Evolutionary conservation across 257 asterid genomes (phyloP).

Genomic region (Voacanga thouarsii): DNA sequence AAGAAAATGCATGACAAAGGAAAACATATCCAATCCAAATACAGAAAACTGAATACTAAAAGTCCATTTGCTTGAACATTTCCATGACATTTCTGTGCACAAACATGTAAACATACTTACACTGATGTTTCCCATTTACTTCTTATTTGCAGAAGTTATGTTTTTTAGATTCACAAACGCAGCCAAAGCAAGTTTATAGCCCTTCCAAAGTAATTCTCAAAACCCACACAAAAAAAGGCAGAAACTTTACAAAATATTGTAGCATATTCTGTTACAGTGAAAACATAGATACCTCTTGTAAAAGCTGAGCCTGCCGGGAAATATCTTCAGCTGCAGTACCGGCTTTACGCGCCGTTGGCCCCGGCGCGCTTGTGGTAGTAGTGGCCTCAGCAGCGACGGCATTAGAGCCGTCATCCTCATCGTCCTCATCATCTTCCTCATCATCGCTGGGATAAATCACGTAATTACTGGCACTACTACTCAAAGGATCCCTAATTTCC

Average conservation of each 20-base stretch:
- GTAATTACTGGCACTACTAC: slow-evolving; percentile 21
- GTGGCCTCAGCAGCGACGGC: slow-evolving; percentile 33
- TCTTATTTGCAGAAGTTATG: not conserved
- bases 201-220: not conserved
- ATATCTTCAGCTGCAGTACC: slow-evolving; percentile 42
- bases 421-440: slow-evolving; percentile 60
- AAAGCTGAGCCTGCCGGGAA: slow-evolving; percentile 63
- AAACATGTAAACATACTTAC: no score
- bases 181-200: not conserved
- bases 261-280: not conserved
- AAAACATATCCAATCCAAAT: not conserved
- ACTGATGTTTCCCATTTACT: not conserved
- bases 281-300: slow-evolving; percentile 52
- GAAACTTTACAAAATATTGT: not conserved
- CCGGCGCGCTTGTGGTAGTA: slow-evolving; percentile 13
- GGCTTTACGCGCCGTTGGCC: slow-evolving; percentile 27
- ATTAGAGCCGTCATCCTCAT: slow-evolving; percentile 33
- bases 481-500: slow-evolving; percentile 58
- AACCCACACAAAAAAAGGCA: not conserved
- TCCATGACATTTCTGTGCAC: not conserved
- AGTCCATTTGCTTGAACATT: not conserved
- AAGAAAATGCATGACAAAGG: not conserved
- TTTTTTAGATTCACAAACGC: not conserved
- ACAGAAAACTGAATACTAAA: not conserved
- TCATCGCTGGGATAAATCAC: slow-evolving; percentile 29